Evolutionary conservation across 2,329 filamentous ascomycete genomes (phyloP).

Genomic region (Escovopsis sp.): DNA sequence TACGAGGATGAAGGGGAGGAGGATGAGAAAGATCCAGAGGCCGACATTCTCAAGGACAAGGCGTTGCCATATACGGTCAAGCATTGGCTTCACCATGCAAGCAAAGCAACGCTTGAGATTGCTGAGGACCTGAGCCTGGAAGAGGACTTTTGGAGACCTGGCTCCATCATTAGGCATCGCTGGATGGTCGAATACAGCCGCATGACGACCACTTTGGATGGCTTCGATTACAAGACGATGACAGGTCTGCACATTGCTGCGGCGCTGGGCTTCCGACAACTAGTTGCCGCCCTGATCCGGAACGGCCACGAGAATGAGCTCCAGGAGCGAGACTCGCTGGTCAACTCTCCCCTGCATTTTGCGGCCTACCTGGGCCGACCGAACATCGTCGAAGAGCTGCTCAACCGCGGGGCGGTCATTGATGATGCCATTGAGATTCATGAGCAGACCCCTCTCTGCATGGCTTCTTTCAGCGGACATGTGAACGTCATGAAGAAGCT

Average conservation of each 20-base stretch:
- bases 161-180: slow-evolving; percentile 20
- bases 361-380: slow-evolving; percentile 16
- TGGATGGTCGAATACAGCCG: slow-evolving; percentile 23
- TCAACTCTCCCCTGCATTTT: slow-evolving; percentile 21
- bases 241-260: slow-evolving; percentile 24
- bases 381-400: slow-evolving; percentile 22
- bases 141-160: slow-evolving; percentile 23
- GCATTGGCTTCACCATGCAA: slow-evolving; percentile 26
- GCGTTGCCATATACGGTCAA: slow-evolving; percentile 24
- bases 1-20: slow-evolving; percentile 11
- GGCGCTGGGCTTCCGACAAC: slow-evolving; percentile 22
- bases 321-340: slow-evolving; percentile 14
- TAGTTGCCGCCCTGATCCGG: slow-evolving; percentile 23
- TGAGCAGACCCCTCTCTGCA: slow-evolving; percentile 22
- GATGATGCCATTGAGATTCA: slow-evolving; percentile 20
- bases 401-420: slow-evolving; percentile 17
- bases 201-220: slow-evolving; percentile 16
- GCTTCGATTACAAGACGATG: slow-evolving; percentile 16
- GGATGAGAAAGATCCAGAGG: slow-evolving; percentile 15
- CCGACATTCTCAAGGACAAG: slow-evolving; percentile 10
- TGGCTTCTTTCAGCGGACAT: slow-evolving; percentile 23
- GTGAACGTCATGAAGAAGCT: slow-evolving; percentile 26
- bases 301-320: slow-evolving; percentile 23
- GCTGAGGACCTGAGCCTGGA: slow-evolving; percentile 25
- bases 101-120: slow-evolving; percentile 26